A percentile compares a stretch with the other conserved stretches of the same genome.
Conservation (phyloP, 2,329 filamentous ascomycete species). For the Fusarium sp. region DNA sequence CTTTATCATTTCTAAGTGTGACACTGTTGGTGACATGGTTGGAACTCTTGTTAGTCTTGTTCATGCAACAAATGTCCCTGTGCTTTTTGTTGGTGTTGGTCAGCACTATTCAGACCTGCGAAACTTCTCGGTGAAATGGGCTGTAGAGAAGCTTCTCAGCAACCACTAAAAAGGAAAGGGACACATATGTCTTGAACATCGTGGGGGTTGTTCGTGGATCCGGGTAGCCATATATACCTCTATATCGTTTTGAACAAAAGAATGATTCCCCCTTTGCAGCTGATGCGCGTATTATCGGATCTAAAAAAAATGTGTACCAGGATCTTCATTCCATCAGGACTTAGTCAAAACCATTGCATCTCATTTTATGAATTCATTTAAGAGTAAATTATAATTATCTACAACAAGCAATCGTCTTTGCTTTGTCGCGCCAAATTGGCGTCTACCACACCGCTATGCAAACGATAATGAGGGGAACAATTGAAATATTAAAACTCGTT, state of each 20-base stretch:
- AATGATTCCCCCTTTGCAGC: not conserved
- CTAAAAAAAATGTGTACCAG: not conserved
- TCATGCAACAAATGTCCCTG: slow-evolving; percentile 95
- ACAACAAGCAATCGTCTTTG: slow-evolving; percentile 35
- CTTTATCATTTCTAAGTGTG: slow-evolving; percentile 98
- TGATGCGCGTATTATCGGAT: not conserved
- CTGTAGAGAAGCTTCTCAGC: slow-evolving; percentile 73
- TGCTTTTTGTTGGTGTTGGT: slow-evolving; percentile 86
- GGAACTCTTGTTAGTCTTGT: slow-evolving; percentile 96
- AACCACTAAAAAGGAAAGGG: slow-evolving; percentile 53
- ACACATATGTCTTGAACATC: slow-evolving; percentile 16
- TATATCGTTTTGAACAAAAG: slow-evolving; percentile 18
- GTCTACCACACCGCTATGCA: slow-evolving; percentile 43
- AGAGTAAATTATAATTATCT: slow-evolving; percentile 48
- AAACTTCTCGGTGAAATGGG: slow-evolving; percentile 78
- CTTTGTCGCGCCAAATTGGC: slow-evolving; percentile 18
- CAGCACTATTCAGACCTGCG: slow-evolving; percentile 77
- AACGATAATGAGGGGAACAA: slow-evolving; percentile 27
- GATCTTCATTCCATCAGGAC: not conserved
- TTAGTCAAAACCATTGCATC: not conserved
- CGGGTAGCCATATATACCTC: slow-evolving; percentile 2
- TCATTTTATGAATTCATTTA: slow-evolving; percentile 26
- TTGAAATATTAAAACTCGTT: slow-evolving; percentile 27
- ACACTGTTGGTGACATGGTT: slow-evolving; percentile 99
- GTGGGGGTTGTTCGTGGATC: not conserved